Evolutionary conservation across 78 protist species (phyloP).

Genomic region (Anaeramoeba flamelloides): DNA sequence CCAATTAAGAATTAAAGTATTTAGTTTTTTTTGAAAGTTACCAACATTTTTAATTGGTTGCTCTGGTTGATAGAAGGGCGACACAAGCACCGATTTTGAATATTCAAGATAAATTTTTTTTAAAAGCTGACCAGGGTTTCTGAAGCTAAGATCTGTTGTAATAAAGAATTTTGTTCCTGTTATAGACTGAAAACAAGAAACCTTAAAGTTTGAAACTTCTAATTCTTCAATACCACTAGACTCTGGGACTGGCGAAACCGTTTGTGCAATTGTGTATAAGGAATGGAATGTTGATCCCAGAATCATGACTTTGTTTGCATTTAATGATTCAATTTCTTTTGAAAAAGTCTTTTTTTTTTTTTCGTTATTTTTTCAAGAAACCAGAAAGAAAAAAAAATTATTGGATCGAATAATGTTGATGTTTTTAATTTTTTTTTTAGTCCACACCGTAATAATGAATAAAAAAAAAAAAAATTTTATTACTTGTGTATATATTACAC

Average conservation of each 20-base stretch:
- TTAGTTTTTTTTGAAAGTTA: too few relatives aligned
- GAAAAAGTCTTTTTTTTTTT: conserved; percentile 21
- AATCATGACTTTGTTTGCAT: conserved; percentile 36
- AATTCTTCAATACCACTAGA: conserved; percentile 39
- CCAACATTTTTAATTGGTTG: conserved; percentile 46
- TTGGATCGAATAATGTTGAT: too few relatives aligned
- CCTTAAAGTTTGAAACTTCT: conserved; percentile 39
- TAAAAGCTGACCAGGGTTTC: conserved; percentile 29
- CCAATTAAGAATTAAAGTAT: too few relatives aligned
- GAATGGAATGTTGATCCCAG: conserved; percentile 40
- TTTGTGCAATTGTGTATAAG: conserved; percentile 39
- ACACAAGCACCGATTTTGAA: conserved; percentile 59
- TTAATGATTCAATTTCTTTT: conserved; percentile 13
- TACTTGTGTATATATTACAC: conserved; percentile 44
- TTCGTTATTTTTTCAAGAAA: too few relatives aligned
- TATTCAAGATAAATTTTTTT: conserved; percentile 38
- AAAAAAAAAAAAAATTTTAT: background rate
- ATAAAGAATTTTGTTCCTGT: conserved; percentile 54
- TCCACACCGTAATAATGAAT: too few relatives aligned
- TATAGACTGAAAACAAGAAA: conserved; percentile 47
- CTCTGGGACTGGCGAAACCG: conserved; percentile 39
- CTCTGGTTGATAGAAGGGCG: conserved; percentile 66
- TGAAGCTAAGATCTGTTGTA: conserved; percentile 33
- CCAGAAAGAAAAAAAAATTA: too few relatives aligned
- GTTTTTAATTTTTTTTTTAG: too few relatives aligned